Base-by-base conservation (phyloP, 1,284 basidiomycete species). In the Moesziomyces parantarcticus region DNA sequence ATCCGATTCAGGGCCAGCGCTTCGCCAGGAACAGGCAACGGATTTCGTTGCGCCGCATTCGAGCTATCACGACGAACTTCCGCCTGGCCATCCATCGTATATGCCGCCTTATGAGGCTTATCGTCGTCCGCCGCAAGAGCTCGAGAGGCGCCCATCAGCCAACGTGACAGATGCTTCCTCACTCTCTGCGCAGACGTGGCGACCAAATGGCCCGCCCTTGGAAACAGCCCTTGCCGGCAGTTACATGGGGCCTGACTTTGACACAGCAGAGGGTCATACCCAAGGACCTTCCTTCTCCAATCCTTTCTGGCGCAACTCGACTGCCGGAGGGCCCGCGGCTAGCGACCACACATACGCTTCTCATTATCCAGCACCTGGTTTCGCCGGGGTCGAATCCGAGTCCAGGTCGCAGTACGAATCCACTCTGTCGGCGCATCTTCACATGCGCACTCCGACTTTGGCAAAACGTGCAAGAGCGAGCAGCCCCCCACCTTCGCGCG, bases 381-480 rank as follows among this genome's bases (percentile, higher is more conserved):
- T 54, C 40, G 39, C 58, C 1, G 53, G 50, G 32, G 45, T 21
- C 25, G 49, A 52, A 14, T 34, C 58, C 18, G 58, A 56, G 4
- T 56, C 65, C 25, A 46, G 63, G 32, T 69, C 76, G 10, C 66
- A 69, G 45, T 80, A 51, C 52, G 71, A 77, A 36, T 73, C 71
- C 21, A 78, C 75, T 9, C 50, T 80, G 16, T 74, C 75, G 0
- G 75, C 75, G 5, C 72, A 77, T 46, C 52, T 78, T 18, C 76
- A 77, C 48, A 77, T 78, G 75, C 67, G 76, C 10, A 75, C 68
- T 6, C 71, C 70, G 1, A 70, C 70, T 2, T 50, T 73, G 51
- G 60, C 68, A 13, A 70, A 67, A 42, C 61, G 67, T 25, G 48
- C 44, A 14, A 58, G 73, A 11, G 63, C 66, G 29, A 47, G 18